Base-by-base conservation (phyloP, 345 rosid genomes). In the Hirschfeldia incana region DNA sequence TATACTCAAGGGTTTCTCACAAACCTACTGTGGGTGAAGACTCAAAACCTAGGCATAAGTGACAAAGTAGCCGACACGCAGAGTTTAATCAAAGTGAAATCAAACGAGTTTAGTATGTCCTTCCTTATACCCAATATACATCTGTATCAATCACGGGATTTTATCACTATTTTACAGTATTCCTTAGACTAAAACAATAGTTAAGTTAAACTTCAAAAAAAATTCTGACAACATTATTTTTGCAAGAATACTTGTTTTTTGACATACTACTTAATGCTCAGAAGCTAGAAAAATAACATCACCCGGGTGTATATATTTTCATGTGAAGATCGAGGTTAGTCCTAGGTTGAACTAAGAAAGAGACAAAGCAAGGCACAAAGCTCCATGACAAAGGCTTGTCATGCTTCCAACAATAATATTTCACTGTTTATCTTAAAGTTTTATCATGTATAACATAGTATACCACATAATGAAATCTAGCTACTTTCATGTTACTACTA, bases 241-340 rank as follows among this genome's bases (percentile, higher is more conserved):
- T 27, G 44, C 34, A 16, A 53, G 46, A 53, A 64, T 4, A 15
- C 4, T 70, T 4, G 6, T 27, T 70, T 60, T 44, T 70, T 21
- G 51, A 34, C 62, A 70, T 53, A 6, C 37, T 61, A 76, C 11
- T 49, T 59, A 62, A 16, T 53, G 33, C 66, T 64, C 2, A 27
- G 11, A 34, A 64, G 66, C 70, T 65, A 78, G 59, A 49, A 53
- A 64, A 36, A 3, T 64, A 78, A 33, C 65, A 16, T 10, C 42
- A 69, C 29, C 57, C 8, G 57, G 55, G 65, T 51, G 17, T n/a
- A n/a, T 71, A 71, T 39, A 65, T 36, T 67, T 66, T 72, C 57
- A 60, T 79, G 82, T 33, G 44, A 73, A 34, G 71, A 74, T 74
- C 78, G 78, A 73, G 78, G 78, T 74, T 61, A 79, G 66, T 79